These are phyloP conservation scores for Dryas octopetala DNA, from an alignment of 306 rosid genomes.

Conservation along the genomic window DNA sequence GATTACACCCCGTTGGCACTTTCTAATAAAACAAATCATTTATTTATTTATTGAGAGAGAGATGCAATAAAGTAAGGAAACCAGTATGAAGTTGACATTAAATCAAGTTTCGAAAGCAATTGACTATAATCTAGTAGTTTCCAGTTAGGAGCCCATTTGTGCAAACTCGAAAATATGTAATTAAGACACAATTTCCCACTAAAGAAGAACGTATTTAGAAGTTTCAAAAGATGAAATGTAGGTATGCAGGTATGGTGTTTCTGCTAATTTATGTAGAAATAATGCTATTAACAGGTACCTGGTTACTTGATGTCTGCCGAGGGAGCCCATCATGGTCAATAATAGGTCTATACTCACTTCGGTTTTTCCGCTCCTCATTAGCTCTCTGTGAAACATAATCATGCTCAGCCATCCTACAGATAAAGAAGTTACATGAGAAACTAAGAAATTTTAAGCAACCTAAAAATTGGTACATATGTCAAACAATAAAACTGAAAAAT, in stretches of 20 bases:
- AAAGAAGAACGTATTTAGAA: too few relatives aligned
- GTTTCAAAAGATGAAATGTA: too few relatives aligned
- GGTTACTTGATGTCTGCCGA: constrained; percentile 41
- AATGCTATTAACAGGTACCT: constrained; percentile 43
- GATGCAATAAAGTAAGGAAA: too few relatives aligned
- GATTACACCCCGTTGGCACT: background rate
- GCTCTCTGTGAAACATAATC: constrained; percentile 60
- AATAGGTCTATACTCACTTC: constrained; percentile 62
- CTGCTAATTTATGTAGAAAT: background rate
- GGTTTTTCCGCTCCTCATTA: constrained; percentile 59
- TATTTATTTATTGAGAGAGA: too few relatives aligned
- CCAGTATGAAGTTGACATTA: background rate
- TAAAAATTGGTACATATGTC: background rate
- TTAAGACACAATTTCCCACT: background rate
- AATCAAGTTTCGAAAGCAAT: background rate
- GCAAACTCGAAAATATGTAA: background rate
- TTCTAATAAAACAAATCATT: too few relatives aligned
- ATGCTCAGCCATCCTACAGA: constrained; percentile 60
- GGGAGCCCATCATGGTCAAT: constrained; percentile 84
- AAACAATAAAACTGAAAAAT: constrained; percentile 1
- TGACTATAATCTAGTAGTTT: background rate
- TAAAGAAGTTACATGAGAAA: background rate
- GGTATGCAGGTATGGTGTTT: background rate
- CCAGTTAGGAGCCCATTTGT: background rate
- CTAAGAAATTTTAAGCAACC: background rate